Base-by-base conservation (phyloP, 2,329 filamentous ascomycete genomes). In the Aspergillus transmontanensis region DNA sequence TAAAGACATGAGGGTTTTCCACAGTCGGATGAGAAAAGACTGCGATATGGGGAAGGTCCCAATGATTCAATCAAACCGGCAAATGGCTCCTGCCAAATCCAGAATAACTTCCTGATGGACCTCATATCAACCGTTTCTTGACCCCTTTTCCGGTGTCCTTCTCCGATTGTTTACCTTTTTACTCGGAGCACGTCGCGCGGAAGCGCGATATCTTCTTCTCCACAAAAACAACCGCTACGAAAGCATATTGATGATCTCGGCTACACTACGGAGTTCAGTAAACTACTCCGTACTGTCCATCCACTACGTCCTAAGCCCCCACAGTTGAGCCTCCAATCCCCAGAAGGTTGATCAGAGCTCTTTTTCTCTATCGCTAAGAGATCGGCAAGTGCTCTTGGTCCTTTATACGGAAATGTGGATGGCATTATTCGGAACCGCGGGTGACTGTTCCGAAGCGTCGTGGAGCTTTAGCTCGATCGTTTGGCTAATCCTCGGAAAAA, bases 321-420 rank as follows among this genome's bases (percentile, higher is more conserved):
- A 58, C 66, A 65, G 48, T 65, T 64, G 64, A 62, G 62, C 62
- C 60, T 67, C 65, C 41, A 54, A 62, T 59, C 63, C 60, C 63
- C 65, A 59, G 65, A 67, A 26, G 43, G 30, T 28, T 54, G n/a
- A 48, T 4, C 32, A 59, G n/a, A 34, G 51, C 51, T 55, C 32
- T 53, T 54, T 58, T 43, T 53, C 53, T 60, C 57, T 58, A 28
- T 56, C 50, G 45, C 59, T 58, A 63, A 32, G 46, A 23, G 56
- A 63, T 65, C 64, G 62, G 62, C 58, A 56, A 41, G 46, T 60
- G 59, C 58, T 59, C 50, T 48, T 64, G 64, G 57, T 62, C 55
- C 48, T 34, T 53, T 28, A 54, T 57, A 32, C 23, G 28, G 59
- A 61, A 41, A 7, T 53, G 45, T 55, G 45, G 16, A 26, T 41